These are phyloP conservation scores for Wickerhamomyces bovis DNA, from an alignment of 805 yeast genomes.

Conservation along the genomic window DNA sequence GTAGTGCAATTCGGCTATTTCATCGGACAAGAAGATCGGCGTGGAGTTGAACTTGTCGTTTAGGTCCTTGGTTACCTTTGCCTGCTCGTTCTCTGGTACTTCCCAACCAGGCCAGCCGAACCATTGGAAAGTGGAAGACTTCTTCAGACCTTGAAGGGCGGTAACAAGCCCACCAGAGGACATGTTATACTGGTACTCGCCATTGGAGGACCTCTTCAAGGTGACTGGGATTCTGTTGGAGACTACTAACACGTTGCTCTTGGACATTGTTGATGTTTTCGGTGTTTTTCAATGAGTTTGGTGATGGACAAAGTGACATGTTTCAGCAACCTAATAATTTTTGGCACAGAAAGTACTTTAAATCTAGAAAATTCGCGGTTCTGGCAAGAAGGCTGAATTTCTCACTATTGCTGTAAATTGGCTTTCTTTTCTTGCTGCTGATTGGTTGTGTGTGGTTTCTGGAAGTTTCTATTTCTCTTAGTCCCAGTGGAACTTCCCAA, in stretches of 20 bases:
- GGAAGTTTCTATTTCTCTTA: no score
- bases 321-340: not conserved
- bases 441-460: no score
- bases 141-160: constrained; percentile 87
- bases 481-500: no score
- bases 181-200: constrained; percentile 78
- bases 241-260: constrained; percentile 72
- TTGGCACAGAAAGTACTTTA: not conserved
- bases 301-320: not conserved
- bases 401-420: no score
- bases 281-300: not conserved
- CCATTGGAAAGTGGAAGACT: constrained; percentile 86
- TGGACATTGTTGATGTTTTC: constrained; percentile 7
- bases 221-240: constrained; percentile 96
- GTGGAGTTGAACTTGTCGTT: constrained; percentile 77
- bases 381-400: no score
- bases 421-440: no score
- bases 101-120: constrained; percentile 97
- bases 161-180: constrained; percentile 97
- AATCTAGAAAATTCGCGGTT: not conserved
- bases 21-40: constrained; percentile 84
- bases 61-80: constrained; percentile 61
- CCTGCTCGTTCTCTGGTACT: constrained; percentile 71
- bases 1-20: constrained; percentile 91
- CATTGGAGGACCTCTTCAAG: constrained; percentile 55